Evolutionary conservation across 805 yeast species (phyloP).

Genomic region (Priceomyces fermenticarens): DNA sequence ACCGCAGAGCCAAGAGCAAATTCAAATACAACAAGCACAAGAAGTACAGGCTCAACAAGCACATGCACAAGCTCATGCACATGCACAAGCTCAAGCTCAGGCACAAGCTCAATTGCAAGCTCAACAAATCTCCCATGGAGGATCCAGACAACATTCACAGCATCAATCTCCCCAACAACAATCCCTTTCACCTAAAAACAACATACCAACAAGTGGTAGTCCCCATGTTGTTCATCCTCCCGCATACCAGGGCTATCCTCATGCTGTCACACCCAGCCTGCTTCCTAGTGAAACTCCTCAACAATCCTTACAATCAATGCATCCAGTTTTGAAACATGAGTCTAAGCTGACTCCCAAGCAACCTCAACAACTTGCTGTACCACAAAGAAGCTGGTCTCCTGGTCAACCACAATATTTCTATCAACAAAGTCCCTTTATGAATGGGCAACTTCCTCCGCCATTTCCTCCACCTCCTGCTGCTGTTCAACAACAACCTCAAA

Average conservation of each 20-base stretch:
- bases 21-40: background rate
- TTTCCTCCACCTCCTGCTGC: constrained; percentile 9
- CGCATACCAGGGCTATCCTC: constrained; percentile 7
- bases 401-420: constrained; percentile 18
- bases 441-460: constrained; percentile 8
- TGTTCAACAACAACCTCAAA: constrained; percentile 7
- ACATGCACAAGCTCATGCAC: background rate
- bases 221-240: constrained; percentile 9
- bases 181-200: constrained; percentile 5
- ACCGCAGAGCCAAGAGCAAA: background rate
- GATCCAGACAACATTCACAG: constrained; percentile 5
- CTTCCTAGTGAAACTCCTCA: constrained; percentile 12
- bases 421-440: constrained; percentile 14
- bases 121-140: background rate
- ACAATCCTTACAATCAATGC: constrained; percentile 11
- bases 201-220: constrained; percentile 3
- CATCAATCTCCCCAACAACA: constrained; percentile 10
- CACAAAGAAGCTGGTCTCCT: constrained; percentile 26
- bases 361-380: constrained; percentile 24
- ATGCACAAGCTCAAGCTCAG: constrained; percentile 5
- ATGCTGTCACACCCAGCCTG: constrained; percentile 7
- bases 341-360: constrained; percentile 15
- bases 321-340: constrained; percentile 10
- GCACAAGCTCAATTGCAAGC: constrained; percentile 15
- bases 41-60: constrained; percentile 1